Conservation (phyloP, 352 stramenopile genomes). For the Thalassiosira livingstoniorum region DNA sequence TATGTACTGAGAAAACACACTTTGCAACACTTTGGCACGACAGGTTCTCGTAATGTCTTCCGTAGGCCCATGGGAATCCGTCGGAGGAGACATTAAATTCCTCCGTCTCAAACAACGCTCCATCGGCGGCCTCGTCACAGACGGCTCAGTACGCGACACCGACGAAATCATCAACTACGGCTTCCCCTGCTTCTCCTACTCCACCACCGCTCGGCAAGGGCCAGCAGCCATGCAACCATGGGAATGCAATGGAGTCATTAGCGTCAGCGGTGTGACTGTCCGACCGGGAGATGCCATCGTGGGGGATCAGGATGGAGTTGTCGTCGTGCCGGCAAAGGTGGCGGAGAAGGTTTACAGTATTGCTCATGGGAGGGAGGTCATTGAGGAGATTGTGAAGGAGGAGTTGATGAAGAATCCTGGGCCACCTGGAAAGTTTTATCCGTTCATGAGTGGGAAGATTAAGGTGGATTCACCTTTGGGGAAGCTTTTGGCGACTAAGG, state of each 20-base stretch:
- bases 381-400: constrained; percentile 87
- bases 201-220: constrained; percentile 82
- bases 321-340: constrained; percentile 82
- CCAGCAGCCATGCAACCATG: constrained; percentile 86
- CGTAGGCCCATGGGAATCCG: constrained; percentile 74
- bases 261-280: constrained; percentile 72
- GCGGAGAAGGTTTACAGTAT: constrained; percentile 85
- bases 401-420: constrained; percentile 85
- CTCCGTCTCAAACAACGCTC: constrained; percentile 80
- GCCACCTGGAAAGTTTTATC: constrained; percentile 86
- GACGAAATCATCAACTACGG: constrained; percentile 87
- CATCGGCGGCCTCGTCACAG: constrained; percentile 84
- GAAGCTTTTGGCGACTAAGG: constrained; percentile 82
- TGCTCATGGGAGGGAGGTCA: constrained; percentile 83
- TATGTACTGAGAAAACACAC: no score
- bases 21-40: no score
- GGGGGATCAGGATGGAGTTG: constrained; percentile 86
- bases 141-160: constrained; percentile 84
- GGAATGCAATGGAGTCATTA: constrained; percentile 85
- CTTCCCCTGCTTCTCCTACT: constrained; percentile 85
- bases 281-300: constrained; percentile 85
- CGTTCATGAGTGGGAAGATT: constrained; percentile 87
- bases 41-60: constrained; percentile 81
- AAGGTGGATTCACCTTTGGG: constrained; percentile 85
- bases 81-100: constrained; percentile 87